Evolutionary conservation across 805 yeast species (phyloP).

Genomic region (Cyberlindnera sargentensis): DNA sequence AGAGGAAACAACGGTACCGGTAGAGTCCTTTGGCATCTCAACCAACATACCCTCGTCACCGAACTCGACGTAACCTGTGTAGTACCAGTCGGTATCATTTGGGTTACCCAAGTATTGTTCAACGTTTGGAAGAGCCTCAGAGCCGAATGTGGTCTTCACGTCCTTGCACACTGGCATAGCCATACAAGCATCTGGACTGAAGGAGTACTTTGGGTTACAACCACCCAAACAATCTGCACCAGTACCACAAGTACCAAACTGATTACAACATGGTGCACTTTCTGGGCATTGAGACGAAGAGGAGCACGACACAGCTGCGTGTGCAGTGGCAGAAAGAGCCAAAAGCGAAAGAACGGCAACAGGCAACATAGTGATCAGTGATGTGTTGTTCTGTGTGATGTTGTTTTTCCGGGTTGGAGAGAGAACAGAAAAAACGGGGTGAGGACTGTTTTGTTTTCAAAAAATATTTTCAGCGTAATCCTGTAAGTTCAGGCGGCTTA

Average conservation of each 20-base stretch:
- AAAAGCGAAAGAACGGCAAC: slow-evolving; percentile 5
- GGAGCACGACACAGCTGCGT: slow-evolving; percentile 36
- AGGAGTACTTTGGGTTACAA: slow-evolving; percentile 56
- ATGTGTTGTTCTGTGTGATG: neutral
- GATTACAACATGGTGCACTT: slow-evolving; percentile 74
- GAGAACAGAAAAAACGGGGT: no score
- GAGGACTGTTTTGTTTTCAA: no score
- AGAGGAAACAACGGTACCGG: slow-evolving; percentile 78
- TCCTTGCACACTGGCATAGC: slow-evolving; percentile 74
- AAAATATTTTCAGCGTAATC: no score
- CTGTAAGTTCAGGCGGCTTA: no score
- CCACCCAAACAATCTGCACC: slow-evolving; percentile 80
- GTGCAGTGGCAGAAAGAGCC: slow-evolving; percentile 3
- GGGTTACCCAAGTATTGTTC: slow-evolving; percentile 57
- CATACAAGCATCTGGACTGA: slow-evolving; percentile 59
- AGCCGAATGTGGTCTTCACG: slow-evolving; percentile 35
- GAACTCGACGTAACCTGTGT: slow-evolving; percentile 46
- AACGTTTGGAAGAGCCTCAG: slow-evolving; percentile 21
- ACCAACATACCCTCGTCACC: slow-evolving; percentile 56
- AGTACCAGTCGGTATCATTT: slow-evolving; percentile 59
- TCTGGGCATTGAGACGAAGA: slow-evolving; percentile 61
- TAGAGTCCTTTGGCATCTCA: slow-evolving; percentile 69
- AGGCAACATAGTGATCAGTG: slow-evolving; percentile 3
- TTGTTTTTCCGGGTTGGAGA: no score
- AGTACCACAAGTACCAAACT: slow-evolving; percentile 72